Percentiles rank a stretch among this genome's conserved stretches.
These are phyloP conservation scores for Entelexis paramagnoliae DNA, from an alignment of 1,139 yeast genomes.

Conservation along the genomic window DNA sequence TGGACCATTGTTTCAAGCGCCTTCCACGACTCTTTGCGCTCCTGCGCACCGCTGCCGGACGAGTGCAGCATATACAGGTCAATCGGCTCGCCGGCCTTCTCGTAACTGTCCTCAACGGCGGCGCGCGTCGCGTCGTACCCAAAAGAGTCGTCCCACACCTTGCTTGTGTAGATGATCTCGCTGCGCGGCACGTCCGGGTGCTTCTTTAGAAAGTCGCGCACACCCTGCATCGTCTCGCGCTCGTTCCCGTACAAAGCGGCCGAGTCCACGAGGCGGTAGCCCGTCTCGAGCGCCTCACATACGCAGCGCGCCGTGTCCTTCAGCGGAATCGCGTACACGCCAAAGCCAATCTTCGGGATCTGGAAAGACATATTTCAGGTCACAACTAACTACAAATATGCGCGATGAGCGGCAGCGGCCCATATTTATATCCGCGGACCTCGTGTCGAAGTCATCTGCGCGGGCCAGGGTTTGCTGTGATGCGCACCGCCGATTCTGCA, in stretches of 20 bases:
- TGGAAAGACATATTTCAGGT: not conserved
- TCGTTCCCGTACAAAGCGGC: constrained; percentile 49
- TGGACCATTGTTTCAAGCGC: constrained; percentile 37
- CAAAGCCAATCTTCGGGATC: constrained; percentile 50
- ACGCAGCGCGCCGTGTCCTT: constrained; percentile 38
- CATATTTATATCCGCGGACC: not conserved
- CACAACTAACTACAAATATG: not conserved
- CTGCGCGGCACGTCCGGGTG: constrained; percentile 32
- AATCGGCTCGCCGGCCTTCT: constrained; percentile 36
- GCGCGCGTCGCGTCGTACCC: constrained; percentile 33
- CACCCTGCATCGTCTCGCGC: constrained; percentile 35
- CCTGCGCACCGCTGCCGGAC: constrained; percentile 32
- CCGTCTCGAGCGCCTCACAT: constrained; percentile 45
- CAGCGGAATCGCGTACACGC: constrained; percentile 43
- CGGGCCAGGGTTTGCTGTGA: constrained; percentile 9
- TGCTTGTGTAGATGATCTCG: constrained; percentile 33
- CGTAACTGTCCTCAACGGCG: constrained; percentile 31
- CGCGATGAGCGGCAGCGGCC: not conserved
- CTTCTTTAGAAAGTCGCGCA: constrained; percentile 39
- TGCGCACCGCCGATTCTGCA: not conserved
- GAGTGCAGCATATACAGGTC: constrained; percentile 39
- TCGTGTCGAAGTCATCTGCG: not conserved
- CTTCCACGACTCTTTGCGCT: constrained; percentile 37
- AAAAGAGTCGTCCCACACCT: constrained; percentile 35
- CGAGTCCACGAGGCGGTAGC: constrained; percentile 63